Percentiles rank a stretch among this genome's conserved stretches.
phyloP scores from a whole-genome alignment of 2,329 filamentous ascomycete genomes.

The Ophiocordyceps camponoti-leonardi region DNA sequence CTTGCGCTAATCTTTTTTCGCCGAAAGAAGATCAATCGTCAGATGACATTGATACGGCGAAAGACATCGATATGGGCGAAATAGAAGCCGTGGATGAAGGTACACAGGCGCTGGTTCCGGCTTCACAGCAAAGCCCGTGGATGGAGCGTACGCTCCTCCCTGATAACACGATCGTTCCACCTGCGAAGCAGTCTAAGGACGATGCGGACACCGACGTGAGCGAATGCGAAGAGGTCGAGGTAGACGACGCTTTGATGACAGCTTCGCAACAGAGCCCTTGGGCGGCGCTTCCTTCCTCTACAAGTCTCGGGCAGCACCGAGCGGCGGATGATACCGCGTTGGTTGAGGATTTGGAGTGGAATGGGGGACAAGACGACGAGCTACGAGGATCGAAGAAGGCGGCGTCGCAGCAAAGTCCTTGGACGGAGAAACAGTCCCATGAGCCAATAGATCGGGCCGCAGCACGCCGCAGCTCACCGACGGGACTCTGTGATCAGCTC shows the following conservation, averaged over 20 bases:
- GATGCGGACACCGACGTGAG: neutral
- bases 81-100: neutral
- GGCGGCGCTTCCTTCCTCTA: neutral
- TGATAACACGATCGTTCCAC: neutral
- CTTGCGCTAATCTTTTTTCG: neutral
- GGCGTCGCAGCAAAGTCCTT: slow-evolving; percentile 4
- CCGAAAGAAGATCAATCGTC: neutral
- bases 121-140: neutral
- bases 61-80: neutral
- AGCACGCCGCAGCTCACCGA: no score
- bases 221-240: neutral
- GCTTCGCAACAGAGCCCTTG: neutral
- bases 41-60: neutral
- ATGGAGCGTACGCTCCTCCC: no score
- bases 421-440: slow-evolving; percentile 1
- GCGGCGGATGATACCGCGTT: neutral
- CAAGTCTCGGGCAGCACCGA: neutral
- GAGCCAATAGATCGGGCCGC: neutral
- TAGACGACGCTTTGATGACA: neutral
- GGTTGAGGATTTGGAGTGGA: neutral
- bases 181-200: neutral
- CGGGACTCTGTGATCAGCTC: neutral
- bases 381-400: neutral
- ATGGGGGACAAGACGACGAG: neutral
- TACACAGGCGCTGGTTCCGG: neutral